Percentiles rank a stretch among this genome's conserved stretches.
Conservation (phyloP, 1,139 yeast genomes). For the Candida pseudoviswanathii region DNA sequence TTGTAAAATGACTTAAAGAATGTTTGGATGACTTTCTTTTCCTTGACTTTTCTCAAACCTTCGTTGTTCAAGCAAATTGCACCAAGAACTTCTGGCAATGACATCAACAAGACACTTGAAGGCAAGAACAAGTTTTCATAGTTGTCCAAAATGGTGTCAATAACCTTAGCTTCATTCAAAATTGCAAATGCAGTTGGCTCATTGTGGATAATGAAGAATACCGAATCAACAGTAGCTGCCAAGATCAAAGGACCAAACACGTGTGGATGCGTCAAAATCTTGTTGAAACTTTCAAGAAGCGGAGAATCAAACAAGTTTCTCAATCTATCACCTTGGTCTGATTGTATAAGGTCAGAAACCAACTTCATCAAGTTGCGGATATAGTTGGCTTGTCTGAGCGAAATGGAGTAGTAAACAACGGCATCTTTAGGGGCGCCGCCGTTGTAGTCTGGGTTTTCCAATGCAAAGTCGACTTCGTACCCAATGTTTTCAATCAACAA, state of each 20-base stretch:
- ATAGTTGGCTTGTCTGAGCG: constrained; percentile 66
- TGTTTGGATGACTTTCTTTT: constrained; percentile 46
- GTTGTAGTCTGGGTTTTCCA: constrained; percentile 55
- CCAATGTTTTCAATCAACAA: constrained; percentile 61
- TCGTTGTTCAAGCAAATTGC: constrained; percentile 80
- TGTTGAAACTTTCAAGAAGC: constrained; percentile 60
- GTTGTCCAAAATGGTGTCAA: constrained; percentile 63
- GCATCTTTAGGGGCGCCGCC: constrained; percentile 57
- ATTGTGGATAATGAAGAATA: constrained; percentile 77
- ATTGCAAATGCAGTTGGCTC: constrained; percentile 91
- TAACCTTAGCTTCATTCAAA: constrained; percentile 74
- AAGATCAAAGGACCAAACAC: constrained; percentile 74
- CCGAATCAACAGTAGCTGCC: constrained; percentile 63
- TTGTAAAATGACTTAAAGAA: constrained; percentile 55
- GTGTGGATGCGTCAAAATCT: constrained; percentile 56
- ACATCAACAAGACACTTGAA: constrained; percentile 57
- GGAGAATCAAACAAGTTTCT: constrained; percentile 87
- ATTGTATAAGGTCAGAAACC: constrained; percentile 63
- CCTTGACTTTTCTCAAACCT: constrained; percentile 63
- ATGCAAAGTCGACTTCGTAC: constrained; percentile 68
- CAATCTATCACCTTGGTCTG: constrained; percentile 81
- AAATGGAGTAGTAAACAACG: constrained; percentile 57
- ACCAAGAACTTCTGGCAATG: constrained; percentile 77
- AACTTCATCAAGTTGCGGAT: constrained; percentile 61
- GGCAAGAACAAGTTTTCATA: constrained; percentile 56